Percentiles rank a stretch among this genome's conserved stretches.
Evolutionary conservation across 139 green algal genomes (phyloP).

Genomic region (Microglena sp.): DNA sequence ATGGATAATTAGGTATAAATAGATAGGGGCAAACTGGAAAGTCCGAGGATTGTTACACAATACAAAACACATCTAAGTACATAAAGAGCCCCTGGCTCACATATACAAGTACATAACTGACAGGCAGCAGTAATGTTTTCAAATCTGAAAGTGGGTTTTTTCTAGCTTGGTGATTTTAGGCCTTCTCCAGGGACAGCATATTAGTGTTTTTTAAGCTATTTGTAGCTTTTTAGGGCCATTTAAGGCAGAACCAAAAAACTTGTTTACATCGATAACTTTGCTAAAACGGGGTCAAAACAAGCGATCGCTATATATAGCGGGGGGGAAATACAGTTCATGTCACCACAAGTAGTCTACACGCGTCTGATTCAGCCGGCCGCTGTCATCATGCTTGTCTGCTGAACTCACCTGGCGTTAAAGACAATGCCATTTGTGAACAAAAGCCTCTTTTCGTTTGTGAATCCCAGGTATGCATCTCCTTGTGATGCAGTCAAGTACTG

Average conservation of each 20-base stretch:
- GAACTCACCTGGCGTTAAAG: constrained; percentile 45
- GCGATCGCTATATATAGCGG: no score
- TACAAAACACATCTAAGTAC: background rate
- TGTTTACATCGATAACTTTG: no score
- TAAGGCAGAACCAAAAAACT: background rate
- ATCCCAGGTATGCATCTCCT: constrained; percentile 14
- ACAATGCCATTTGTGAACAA: constrained; percentile 49
- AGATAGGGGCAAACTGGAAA: background rate
- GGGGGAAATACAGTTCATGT: no score
- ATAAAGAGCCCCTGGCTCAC: background rate
- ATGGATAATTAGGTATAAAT: background rate
- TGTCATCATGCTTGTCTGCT: no score
- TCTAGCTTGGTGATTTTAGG: no score
- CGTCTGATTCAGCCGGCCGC: background rate
- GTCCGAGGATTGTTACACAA: no score
- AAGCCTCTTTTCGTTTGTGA: constrained; percentile 39
- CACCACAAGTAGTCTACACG: no score
- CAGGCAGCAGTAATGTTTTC: background rate
- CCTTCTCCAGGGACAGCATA: no score
- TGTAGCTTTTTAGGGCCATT: no score
- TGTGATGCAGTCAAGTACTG: background rate
- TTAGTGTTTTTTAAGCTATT: no score
- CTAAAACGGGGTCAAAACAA: no score
- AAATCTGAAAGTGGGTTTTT: constrained; percentile 1
- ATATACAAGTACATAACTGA: background rate